Evolutionary conservation across 2,329 filamentous ascomycete genomes (phyloP).

Genomic region (Drechslerella dactyloides): DNA sequence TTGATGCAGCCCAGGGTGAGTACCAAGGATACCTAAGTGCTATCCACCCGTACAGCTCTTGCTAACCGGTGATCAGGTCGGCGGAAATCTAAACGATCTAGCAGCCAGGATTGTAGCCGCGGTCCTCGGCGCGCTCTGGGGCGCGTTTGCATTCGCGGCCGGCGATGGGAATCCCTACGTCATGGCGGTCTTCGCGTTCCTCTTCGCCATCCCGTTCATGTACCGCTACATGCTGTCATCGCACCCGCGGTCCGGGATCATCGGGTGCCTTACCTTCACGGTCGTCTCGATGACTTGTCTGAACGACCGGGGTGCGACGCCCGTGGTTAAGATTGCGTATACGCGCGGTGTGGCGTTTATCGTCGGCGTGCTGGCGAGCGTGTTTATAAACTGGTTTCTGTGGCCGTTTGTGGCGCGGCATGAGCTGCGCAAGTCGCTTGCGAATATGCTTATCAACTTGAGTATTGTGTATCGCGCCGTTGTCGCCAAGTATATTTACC

Average conservation of each 20-base stretch:
- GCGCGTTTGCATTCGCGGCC: conserved; percentile 63
- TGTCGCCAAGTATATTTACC: conserved; percentile 64
- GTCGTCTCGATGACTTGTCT: conserved; percentile 57
- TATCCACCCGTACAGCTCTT: background rate
- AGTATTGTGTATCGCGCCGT: conserved; percentile 64
- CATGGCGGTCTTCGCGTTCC: conserved; percentile 64
- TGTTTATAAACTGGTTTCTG: conserved; percentile 66
- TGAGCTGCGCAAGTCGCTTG: conserved; percentile 65
- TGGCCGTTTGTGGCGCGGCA: conserved; percentile 69
- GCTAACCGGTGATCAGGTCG: conserved; percentile 58
- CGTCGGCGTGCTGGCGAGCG: conserved; percentile 64
- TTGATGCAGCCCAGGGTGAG: conserved; percentile 63
- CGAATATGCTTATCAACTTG: conserved; percentile 66
- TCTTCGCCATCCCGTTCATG: conserved; percentile 64
- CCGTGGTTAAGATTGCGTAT: conserved; percentile 60
- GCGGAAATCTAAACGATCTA: conserved; percentile 67
- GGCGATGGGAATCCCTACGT: conserved; percentile 65
- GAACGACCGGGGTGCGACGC: conserved; percentile 53
- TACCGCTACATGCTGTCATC: conserved; percentile 53
- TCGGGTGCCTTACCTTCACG: conserved; percentile 66
- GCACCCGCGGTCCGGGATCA: conserved; percentile 64
- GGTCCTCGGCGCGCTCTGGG: conserved; percentile 65
- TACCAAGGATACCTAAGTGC: background rate
- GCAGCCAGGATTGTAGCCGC: conserved; percentile 63
- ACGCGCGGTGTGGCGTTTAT: conserved; percentile 64